phyloP scores from a whole-genome alignment of 2,329 filamentous ascomycete species.

The Ascochyta fabae region DNA sequence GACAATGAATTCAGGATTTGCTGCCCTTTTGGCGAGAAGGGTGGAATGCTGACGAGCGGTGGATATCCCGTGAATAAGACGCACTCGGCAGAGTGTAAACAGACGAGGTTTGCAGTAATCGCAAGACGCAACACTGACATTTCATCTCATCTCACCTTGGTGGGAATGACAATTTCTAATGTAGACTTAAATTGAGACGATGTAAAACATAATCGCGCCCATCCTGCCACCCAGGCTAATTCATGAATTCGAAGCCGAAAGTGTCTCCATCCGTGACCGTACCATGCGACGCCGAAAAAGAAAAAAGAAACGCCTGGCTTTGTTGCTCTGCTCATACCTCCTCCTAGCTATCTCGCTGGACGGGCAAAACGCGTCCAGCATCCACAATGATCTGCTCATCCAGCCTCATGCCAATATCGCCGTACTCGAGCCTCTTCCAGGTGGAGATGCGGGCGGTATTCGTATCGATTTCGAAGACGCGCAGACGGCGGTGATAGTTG shows the following conservation, averaged over 20 bases:
- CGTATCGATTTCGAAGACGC: slow-evolving; percentile 92
- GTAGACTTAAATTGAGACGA: neutral
- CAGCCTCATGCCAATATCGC: slow-evolving; percentile 58
- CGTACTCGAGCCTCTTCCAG: slow-evolving; percentile 86
- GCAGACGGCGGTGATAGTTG: slow-evolving; percentile 80
- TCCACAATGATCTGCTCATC: slow-evolving; percentile 69
- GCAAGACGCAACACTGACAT: no score
- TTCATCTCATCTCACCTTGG: no score
- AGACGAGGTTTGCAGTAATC: no score
- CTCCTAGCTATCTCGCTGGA: slow-evolving; percentile 1
- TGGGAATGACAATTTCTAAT: neutral
- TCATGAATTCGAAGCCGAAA: neutral
- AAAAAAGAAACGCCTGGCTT: neutral
- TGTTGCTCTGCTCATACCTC: neutral
- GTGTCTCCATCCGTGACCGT: neutral
- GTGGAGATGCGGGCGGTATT: slow-evolving; percentile 87
- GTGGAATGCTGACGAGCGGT: no score
- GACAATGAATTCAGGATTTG: no score
- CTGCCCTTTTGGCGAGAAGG: neutral
- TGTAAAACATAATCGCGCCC: neutral
- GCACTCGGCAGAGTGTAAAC: no score
- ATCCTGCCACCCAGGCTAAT: neutral
- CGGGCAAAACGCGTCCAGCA: slow-evolving; percentile 56
- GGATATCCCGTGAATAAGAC: no score
- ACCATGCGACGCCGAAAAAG: slow-evolving; percentile 1